These are phyloP conservation scores for Biscutella laevigata DNA, from an alignment of 441 rosid genomes.

Conservation along the genomic window DNA sequence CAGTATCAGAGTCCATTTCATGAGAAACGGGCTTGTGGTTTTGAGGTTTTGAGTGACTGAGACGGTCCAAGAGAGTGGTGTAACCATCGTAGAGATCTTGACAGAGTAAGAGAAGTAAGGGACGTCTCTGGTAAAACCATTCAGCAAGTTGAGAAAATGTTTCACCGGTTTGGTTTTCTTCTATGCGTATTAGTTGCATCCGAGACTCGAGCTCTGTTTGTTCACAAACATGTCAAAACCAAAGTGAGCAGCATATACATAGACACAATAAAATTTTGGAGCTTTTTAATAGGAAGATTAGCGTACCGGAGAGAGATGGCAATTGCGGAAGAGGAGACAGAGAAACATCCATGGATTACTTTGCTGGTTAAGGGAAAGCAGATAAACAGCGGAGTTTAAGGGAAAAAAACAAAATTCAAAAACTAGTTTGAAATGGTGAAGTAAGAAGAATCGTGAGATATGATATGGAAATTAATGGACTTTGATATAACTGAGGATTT, in stretches of 20 bases:
- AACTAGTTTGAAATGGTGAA: not conserved
- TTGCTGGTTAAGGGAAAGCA: not conserved
- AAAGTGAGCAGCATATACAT: not conserved
- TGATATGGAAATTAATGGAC: not conserved
- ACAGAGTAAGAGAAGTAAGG: constrained; percentile 44
- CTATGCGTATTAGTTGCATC: constrained; percentile 20
- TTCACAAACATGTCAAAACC: not conserved
- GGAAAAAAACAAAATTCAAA: not conserved
- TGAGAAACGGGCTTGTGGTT: not conserved
- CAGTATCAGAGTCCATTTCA: not conserved
- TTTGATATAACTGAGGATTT: not conserved
- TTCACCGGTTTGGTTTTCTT: constrained; percentile 28
- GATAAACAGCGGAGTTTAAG: not conserved
- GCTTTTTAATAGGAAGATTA: not conserved
- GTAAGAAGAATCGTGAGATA: not conserved
- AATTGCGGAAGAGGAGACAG: constrained; percentile 6
- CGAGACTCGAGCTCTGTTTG: constrained; percentile 18
- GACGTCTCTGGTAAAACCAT: constrained; percentile 46
- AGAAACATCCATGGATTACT: constrained; percentile 15
- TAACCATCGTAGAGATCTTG: constrained; percentile 50
- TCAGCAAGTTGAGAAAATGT: constrained; percentile 47
- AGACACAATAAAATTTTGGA: not conserved
- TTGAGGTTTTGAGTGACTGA: constrained; percentile 6
- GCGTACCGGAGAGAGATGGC: constrained; percentile 21
- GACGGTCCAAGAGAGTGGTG: constrained; percentile 31